Conservation (phyloP, 306 rosid genomes). For the Vicia villosa region DNA sequence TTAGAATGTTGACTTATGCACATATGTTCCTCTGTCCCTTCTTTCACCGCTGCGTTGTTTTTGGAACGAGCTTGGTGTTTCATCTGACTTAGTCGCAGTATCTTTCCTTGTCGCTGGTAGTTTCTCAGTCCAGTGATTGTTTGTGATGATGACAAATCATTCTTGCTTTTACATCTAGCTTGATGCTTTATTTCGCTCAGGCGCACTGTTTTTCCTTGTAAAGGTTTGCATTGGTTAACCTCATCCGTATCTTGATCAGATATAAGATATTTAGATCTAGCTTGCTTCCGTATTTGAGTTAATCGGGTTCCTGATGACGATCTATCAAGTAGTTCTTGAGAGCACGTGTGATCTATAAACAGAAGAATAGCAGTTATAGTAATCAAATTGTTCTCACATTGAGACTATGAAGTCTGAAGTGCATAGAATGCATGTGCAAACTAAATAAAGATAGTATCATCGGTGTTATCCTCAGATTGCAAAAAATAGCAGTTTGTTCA, state of each 20-base stretch:
- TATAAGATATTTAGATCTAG: constrained; percentile 30
- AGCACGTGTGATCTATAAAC: constrained; percentile 31
- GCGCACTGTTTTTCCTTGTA: constrained; percentile 33
- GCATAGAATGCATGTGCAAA: constrained; percentile 16
- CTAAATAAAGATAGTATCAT: constrained; percentile 25
- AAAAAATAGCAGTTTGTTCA: background rate
- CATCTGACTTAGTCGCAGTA: constrained; percentile 36
- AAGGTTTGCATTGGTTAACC: background rate
- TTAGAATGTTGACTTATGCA: constrained; percentile 12
- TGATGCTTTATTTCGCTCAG: constrained; percentile 38
- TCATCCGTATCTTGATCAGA: background rate
- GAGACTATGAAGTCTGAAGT: background rate
- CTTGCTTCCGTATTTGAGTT: constrained; percentile 42
- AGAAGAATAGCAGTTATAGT: constrained; percentile 10
- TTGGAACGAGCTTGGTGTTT: constrained; percentile 42
- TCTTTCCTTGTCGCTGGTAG: constrained; percentile 15
- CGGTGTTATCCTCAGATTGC: background rate
- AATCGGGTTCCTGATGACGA: constrained; percentile 30
- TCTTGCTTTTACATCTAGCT: constrained; percentile 36
- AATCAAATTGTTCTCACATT: constrained; percentile 18
- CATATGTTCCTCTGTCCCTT: constrained; percentile 6
- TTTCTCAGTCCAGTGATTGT: background rate
- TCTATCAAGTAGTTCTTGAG: constrained; percentile 25
- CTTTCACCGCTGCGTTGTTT: constrained; percentile 8
- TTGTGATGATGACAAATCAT: background rate